A percentile compares a stretch with the other conserved stretches of the same genome.
phyloP scores from a whole-genome alignment of 2,329 filamentous ascomycete species.

The Stagonosporopsis chrysanthemi region DNA sequence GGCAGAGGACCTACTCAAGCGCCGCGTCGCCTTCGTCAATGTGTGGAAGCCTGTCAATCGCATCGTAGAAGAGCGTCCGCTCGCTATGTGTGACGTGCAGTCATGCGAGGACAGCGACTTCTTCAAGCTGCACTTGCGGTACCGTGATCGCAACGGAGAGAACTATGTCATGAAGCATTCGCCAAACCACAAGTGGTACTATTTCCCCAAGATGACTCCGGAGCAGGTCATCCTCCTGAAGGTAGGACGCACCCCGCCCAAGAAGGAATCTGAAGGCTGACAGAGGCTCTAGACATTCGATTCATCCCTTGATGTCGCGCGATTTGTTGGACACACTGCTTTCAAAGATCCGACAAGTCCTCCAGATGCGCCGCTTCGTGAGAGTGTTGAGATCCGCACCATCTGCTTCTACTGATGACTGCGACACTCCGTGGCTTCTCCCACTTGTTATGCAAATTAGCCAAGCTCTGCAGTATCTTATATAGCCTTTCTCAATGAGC shows the following conservation, averaged over 20 bases:
- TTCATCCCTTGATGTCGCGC: conserved; percentile 42
- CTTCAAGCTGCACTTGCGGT: conserved; percentile 52
- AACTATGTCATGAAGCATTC: conserved; percentile 52
- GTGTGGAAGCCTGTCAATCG: conserved; percentile 58
- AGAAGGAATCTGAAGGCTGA: not conserved
- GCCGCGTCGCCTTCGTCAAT: conserved; percentile 60
- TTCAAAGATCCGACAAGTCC: conserved; percentile 49
- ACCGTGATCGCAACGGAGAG: conserved; percentile 51
- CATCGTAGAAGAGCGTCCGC: conserved; percentile 51
- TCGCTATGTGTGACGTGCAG: conserved; percentile 53
- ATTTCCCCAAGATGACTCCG: conserved; percentile 50
- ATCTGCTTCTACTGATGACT: conserved; percentile 55
- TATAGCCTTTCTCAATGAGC: too few species aligned
- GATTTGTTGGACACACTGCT: conserved; percentile 51
- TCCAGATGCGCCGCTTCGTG: conserved; percentile 44
- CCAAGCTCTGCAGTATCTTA: too few species aligned
- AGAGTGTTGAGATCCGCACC: conserved; percentile 53
- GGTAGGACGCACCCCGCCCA: not conserved
- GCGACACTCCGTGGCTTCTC: too few species aligned
- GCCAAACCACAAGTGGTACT: conserved; percentile 50
- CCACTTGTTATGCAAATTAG: too few species aligned
- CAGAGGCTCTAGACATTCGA: conserved; percentile 42
- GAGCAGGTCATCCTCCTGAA: conserved; percentile 51
- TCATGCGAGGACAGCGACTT: conserved; percentile 49
- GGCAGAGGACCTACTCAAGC: conserved; percentile 52